A percentile compares a stretch with the other conserved stretches of the same genome.
Evolutionary conservation across 2,329 filamentous ascomycete species (phyloP).

Genomic region (Phyllosticta citriasiana): DNA sequence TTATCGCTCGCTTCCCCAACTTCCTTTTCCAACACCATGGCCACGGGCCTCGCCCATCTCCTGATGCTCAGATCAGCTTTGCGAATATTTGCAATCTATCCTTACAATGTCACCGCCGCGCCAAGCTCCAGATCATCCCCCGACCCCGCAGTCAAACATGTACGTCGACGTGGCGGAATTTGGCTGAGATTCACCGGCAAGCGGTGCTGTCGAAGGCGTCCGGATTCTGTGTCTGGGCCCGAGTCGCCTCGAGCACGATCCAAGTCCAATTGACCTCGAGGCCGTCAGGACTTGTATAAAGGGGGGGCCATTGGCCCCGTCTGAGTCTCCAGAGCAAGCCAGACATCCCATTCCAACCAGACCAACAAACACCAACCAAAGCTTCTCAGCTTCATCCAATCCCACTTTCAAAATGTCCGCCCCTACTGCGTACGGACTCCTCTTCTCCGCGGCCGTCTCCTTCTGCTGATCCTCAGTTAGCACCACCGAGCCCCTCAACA

Average conservation of each 20-base stretch:
- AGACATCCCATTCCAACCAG: background rate
- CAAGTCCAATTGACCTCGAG: background rate
- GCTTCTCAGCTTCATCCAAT: background rate
- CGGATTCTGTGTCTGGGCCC: background rate
- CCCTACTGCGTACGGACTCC: background rate
- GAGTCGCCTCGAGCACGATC: constrained; percentile 6
- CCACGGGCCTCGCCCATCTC: background rate
- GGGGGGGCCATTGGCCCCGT: background rate
- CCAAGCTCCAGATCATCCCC: background rate
- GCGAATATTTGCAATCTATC: background rate
- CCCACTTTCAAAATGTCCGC: constrained; percentile 1
- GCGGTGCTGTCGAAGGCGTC: background rate
- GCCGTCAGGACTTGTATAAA: background rate
- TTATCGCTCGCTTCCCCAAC: background rate
- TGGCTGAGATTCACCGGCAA: background rate
- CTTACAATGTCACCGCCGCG: background rate
- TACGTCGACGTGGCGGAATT: background rate
- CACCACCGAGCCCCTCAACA: background rate
- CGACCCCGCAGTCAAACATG: background rate
- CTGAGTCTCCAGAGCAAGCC: background rate
- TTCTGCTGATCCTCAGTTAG: background rate
- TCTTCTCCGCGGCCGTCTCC: background rate
- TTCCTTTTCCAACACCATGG: background rate
- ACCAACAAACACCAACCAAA: background rate
- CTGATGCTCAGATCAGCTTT: background rate